Base-by-base conservation (phyloP, 441 rosid genomes). In the Pelargonium fulgidum region DNA sequence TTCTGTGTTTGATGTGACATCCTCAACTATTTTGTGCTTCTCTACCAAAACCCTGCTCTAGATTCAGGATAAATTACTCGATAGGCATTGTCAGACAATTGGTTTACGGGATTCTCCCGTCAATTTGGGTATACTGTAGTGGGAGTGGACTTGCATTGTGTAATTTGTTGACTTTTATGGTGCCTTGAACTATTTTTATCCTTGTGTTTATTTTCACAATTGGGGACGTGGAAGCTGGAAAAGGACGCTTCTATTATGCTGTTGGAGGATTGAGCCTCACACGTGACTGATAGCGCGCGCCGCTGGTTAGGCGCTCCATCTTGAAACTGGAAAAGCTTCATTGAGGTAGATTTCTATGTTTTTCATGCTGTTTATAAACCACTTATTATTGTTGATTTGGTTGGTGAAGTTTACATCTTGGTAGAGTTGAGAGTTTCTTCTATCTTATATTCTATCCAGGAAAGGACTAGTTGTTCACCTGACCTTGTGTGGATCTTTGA, bases 121-220 rank as follows among this genome's bases (percentile, higher is more conserved):
- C 72, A 73, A 77, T 77, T 72, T 84, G 79, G 86, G 78, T 74
- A 54, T 72, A 64, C 69, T 75, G 61, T 77, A 72, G 77, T 82
- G 76, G 72, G 71, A 69, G 70, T 75, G 75, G 84, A 75, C 73
- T 75, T 69, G 77, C 62, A 63, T 73, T 73, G 61, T 78, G 79
- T 81, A 73, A 72, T 75, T 71, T 78, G 72, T 67, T 64, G 24
- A 6, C 65, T 50, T 72, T 62, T 76, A 79, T 76, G 73, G 82
- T 76, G 78, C 73, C 63, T 63, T 67, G 76, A 68, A 75, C 77
- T 72, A 75, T 72, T 68, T 64, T 44, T 71, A 67, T 70, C 45
- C 73, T 52, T 64, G 47, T 76, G 74, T 45, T 68, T 68, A 69
- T 65, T 77, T 64, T 72, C 69, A 63, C 68, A 65, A 75, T 73